Percentiles rank a stretch among this genome's conserved stretches.
Conservation (phyloP, 805 yeast genomes). For the Hanseniaspora nectarophila region DNA sequence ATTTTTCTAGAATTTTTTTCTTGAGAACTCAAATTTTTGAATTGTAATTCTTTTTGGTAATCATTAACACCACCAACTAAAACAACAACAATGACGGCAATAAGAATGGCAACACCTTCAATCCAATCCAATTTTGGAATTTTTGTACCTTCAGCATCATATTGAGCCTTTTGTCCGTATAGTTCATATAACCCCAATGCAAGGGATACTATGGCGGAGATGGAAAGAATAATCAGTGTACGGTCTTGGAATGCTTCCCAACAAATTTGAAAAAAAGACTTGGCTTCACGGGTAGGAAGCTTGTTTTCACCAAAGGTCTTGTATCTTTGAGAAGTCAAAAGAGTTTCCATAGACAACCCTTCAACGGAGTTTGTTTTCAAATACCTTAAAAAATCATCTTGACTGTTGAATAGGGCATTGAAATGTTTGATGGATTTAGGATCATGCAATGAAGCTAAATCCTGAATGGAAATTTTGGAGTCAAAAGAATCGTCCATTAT, state of each 20-base stretch:
- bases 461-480: constrained; percentile 18
- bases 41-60: constrained; percentile 90
- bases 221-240: constrained; percentile 66
- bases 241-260: constrained; percentile 83
- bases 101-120: constrained; percentile 94
- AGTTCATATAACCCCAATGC: constrained; percentile 88
- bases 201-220: constrained; percentile 81
- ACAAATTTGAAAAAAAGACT: constrained; percentile 55
- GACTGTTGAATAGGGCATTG: constrained; percentile 20
- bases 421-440: constrained; percentile 26
- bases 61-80: constrained; percentile 92
- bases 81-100: constrained; percentile 83
- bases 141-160: constrained; percentile 65
- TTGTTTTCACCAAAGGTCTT: constrained; percentile 54
- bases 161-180: constrained; percentile 67
- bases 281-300: constrained; percentile 61
- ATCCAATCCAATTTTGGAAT: constrained; percentile 92
- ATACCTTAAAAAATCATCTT: constrained; percentile 18
- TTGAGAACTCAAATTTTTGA: constrained; percentile 73
- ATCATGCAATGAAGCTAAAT: constrained; percentile 25
- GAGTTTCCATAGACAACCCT: constrained; percentile 21
- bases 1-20: constrained; percentile 66
- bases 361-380: constrained; percentile 20
- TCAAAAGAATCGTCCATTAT: constrained; percentile 17
- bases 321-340: constrained; percentile 4